Evolutionary conservation across 1,284 basidiomycete genomes (phyloP).

Genomic region (Cronartium quercuum): DNA sequence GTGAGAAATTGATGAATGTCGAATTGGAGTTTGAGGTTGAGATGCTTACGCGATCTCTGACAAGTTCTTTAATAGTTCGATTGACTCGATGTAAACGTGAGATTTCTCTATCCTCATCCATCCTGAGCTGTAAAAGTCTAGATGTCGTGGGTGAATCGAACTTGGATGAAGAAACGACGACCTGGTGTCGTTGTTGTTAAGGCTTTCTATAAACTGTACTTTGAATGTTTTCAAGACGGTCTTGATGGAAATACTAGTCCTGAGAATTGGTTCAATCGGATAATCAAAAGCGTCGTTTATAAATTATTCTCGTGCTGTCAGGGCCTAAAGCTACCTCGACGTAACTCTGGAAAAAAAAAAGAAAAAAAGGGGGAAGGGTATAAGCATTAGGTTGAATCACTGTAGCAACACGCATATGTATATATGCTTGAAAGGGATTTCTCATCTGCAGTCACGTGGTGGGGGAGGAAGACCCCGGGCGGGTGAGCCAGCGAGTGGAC

Average conservation of each 20-base stretch:
- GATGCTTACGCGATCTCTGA: slow-evolving; percentile 65
- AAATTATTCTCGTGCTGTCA: no score
- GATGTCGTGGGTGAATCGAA: neutral
- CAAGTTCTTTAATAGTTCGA: slow-evolving; percentile 91
- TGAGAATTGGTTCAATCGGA: neutral
- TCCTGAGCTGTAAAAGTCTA: neutral
- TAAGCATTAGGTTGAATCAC: no score
- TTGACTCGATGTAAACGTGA: slow-evolving; percentile 90
- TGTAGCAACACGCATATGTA: no score
- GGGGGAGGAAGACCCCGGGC: no score
- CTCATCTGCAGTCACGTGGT: no score
- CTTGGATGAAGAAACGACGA: neutral
- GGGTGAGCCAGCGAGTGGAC: no score
- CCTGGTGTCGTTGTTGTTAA: no score
- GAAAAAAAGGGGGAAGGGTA: no score
- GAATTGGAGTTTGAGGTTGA: slow-evolving; percentile 4
- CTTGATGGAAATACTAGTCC: neutral
- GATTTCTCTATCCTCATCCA: slow-evolving; percentile 51
- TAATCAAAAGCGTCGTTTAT: no score
- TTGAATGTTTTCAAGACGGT: neutral
- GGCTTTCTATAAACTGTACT: neutral
- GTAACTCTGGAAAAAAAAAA: no score
- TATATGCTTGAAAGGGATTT: no score
- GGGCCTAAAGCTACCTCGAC: no score
- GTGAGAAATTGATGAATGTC: neutral